Evolutionary conservation across 2,329 filamentous ascomycete genomes (phyloP), one percentile per base, ranked within the genome.

Genomic region (Coniochaeta sp.): DNA sequence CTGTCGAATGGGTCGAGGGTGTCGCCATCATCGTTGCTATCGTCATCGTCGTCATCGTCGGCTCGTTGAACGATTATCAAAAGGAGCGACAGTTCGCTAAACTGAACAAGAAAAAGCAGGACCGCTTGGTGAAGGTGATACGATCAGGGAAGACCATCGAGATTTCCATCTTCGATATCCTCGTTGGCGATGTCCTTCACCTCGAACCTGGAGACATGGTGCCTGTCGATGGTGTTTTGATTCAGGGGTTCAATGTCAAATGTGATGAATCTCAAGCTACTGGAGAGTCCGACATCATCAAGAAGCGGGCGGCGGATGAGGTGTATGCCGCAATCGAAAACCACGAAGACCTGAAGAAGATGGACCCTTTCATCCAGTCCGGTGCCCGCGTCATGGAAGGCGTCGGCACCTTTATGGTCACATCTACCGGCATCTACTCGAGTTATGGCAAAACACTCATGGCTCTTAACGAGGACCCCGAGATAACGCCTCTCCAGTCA

Each of bases 351-450:
- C 77, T 88, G 26, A 87, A 84, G 76, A 91, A 91, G 73, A 81
- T 91, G 73, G 89, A 93, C 64, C 89, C 89, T 0, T 91, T 93
- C 66, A 90, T 97, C 67, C 90, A 96, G 66, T 96, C 92, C 33
- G 93, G 89, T 34, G 82, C 86, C 58, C 89, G 89, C 63, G 88
- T 91, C 61, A 88, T 91, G 74, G 89, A 91, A 70, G 89, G 89
- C 52, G 83, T 91, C 9, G 89, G 89, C 14, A 90, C 86, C 1
- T 92, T 86, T 67, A 78, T 92, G 72, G 85, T 87, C 62, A 91
- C 89, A 1, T 89, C 87, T 17, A 89, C 89, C 34, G 89, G 89
- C 61, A 77, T 88, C 36, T 85, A 89, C 73, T 91, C 88, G 33
- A 88, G 86, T 52, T 90, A 90, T 71, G 89, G 89, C 70, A 88